Conservation (phyloP, 306 rosid genomes). For the Quillaja saponaria region DNA sequence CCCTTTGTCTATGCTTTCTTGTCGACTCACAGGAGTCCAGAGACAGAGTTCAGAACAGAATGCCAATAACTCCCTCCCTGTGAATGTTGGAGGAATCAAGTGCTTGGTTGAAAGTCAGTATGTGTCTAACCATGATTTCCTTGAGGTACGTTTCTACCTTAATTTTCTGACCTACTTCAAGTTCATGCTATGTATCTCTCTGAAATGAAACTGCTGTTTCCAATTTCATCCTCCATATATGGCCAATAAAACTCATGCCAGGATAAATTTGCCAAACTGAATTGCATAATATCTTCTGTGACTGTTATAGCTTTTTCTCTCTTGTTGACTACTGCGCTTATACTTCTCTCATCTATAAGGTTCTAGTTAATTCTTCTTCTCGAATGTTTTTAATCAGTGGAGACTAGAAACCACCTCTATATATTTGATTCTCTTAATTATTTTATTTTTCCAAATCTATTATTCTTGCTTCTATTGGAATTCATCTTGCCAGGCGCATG, state of each 20-base stretch:
- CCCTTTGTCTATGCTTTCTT: not conserved
- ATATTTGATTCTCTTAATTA: too few relatives aligned
- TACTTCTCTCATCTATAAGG: too few relatives aligned
- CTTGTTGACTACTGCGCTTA: too few relatives aligned
- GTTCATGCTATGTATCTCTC: not conserved
- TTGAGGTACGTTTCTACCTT: conserved; percentile 59
- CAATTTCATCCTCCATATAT: not conserved
- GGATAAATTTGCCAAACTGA: too few relatives aligned
- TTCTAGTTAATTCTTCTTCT: too few relatives aligned
- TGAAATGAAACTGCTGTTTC: conserved; percentile 14
- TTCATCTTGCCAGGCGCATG: too few relatives aligned
- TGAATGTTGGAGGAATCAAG: conserved; percentile 60
- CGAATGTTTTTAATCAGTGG: too few relatives aligned
- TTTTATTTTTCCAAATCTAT: too few relatives aligned
- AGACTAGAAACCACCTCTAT: too few relatives aligned
- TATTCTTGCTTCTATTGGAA: too few relatives aligned
- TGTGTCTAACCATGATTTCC: conserved; percentile 85
- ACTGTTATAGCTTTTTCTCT: too few relatives aligned
- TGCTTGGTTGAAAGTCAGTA: conserved; percentile 64
- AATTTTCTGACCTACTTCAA: conserved; percentile 3
- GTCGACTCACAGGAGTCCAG: conserved; percentile 47
- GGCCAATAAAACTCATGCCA: not conserved
- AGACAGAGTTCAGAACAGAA: conserved; percentile 37
- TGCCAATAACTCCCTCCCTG: conserved; percentile 48
- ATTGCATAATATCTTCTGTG: too few relatives aligned